phyloP scores from a whole-genome alignment of 768 basidiomycete species.

The Astraeus odoratus region DNA sequence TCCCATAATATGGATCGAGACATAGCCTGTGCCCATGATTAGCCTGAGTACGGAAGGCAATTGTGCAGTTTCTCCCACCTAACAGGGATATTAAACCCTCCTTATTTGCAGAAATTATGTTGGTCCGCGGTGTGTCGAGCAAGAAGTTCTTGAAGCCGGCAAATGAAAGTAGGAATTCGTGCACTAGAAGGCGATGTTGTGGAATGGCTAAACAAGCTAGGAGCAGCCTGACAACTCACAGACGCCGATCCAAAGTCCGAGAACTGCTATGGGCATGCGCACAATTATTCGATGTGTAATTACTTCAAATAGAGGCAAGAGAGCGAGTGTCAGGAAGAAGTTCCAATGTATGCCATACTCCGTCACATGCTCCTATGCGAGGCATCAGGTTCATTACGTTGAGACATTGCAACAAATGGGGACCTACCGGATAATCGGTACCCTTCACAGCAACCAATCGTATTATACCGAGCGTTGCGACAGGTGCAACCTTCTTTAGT shows the following conservation, averaged over 20 bases:
- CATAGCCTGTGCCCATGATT: constrained; percentile 54
- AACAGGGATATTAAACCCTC: constrained; percentile 82
- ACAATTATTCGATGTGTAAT: constrained; percentile 60
- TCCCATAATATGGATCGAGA: constrained; percentile 85
- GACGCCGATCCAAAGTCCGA: constrained; percentile 56
- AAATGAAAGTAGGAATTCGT: constrained; percentile 58
- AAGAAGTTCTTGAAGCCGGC: constrained; percentile 57
- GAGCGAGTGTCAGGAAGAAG: constrained; percentile 90
- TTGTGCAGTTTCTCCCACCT: constrained; percentile 35
- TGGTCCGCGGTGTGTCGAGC: constrained; percentile 54
- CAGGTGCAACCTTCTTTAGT: constrained; percentile 54
- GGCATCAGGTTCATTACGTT: not conserved
- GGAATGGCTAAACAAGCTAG: not conserved
- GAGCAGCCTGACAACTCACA: constrained; percentile 32
- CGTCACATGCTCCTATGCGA: constrained; percentile 78
- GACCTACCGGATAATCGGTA: constrained; percentile 87
- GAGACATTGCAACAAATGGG: constrained; percentile 2
- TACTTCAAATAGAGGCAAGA: constrained; percentile 69
- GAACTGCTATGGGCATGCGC: constrained; percentile 47
- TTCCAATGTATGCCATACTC: constrained; percentile 99
- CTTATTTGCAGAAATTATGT: constrained; percentile 75
- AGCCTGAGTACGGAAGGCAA: not conserved
- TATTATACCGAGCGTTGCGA: constrained; percentile 67
- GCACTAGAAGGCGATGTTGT: constrained; percentile 41
- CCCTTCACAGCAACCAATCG: constrained; percentile 87